Evolutionary conservation across 2,329 filamentous ascomycete species (phyloP).

Genomic region (Coniochaeta sp.): DNA sequence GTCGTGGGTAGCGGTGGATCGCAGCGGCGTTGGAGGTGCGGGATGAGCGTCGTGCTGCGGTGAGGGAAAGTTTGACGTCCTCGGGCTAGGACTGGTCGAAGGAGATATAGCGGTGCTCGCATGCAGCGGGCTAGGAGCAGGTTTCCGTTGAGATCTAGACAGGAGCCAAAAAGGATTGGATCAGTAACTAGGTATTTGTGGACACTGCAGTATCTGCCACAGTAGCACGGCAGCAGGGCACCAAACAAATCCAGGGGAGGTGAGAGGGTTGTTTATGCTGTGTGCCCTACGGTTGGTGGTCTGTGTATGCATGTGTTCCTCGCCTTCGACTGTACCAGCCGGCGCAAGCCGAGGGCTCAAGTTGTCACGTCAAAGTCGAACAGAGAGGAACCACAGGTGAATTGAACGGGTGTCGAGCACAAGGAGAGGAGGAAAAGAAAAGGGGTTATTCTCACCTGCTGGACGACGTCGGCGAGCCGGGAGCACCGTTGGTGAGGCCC

Average conservation of each 20-base stretch:
- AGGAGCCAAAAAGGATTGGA: slow-evolving; percentile 15
- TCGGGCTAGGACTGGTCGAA: slow-evolving; percentile 33
- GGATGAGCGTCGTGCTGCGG: slow-evolving; percentile 15
- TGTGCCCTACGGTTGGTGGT: background rate
- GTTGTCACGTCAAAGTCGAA: background rate
- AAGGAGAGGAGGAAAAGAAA: background rate
- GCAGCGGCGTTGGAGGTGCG: slow-evolving; percentile 18
- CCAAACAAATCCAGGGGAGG: slow-evolving; percentile 9
- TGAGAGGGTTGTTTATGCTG: slow-evolving; percentile 1
- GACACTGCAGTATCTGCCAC: slow-evolving; percentile 19
- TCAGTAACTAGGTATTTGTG: slow-evolving; percentile 24
- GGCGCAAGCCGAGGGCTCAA: background rate
- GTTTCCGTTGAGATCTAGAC: slow-evolving; percentile 39
- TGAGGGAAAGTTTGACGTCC: slow-evolving; percentile 25
- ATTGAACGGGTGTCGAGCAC: background rate
- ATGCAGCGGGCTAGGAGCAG: slow-evolving; percentile 42
- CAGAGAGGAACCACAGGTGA: background rate
- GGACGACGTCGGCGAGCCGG: slow-evolving; percentile 15
- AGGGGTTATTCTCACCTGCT: background rate
- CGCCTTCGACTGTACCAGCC: background rate
- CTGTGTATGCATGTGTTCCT: background rate
- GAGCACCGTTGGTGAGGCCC: slow-evolving; percentile 11
- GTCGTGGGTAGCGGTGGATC: slow-evolving; percentile 21
- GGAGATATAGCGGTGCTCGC: slow-evolving; percentile 34
- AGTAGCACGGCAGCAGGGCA: slow-evolving; percentile 20